Evolutionary conservation across 306 rosid genomes (phyloP).

Genomic region (Prunus padus): DNA sequence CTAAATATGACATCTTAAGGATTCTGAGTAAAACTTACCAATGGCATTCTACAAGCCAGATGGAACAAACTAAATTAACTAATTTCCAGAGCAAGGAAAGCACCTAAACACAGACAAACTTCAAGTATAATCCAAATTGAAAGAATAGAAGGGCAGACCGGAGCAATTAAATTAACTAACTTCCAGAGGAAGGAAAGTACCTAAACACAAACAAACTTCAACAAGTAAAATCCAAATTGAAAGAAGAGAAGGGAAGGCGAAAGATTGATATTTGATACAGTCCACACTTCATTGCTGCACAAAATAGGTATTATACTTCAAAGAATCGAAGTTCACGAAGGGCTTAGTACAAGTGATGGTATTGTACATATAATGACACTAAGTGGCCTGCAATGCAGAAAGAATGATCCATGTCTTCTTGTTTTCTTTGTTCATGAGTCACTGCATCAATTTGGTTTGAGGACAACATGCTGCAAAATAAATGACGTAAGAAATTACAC

Average conservation of each 20-base stretch:
- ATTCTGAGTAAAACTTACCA: not conserved
- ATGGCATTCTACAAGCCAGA: not conserved
- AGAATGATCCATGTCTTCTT: conserved; percentile 12
- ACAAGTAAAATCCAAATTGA: not conserved
- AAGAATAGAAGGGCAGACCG: not conserved
- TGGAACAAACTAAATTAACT: not conserved
- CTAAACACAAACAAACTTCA: not conserved
- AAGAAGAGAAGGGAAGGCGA: not conserved
- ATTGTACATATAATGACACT: not conserved
- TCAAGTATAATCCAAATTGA: not conserved
- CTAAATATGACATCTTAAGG: not conserved
- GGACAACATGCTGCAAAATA: conserved; percentile 76
- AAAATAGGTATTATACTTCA: not conserved
- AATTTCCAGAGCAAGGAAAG: not conserved
- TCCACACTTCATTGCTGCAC: not conserved
- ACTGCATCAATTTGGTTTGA: conserved; percentile 42
- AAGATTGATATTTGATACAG: not conserved
- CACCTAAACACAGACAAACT: not conserved
- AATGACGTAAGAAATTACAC: conserved; percentile 5
- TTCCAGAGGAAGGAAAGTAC: not conserved
- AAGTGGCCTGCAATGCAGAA: conserved; percentile 1
- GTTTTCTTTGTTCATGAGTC: conserved; percentile 25
- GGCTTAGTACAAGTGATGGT: not conserved
- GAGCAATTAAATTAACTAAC: not conserved
- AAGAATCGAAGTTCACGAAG: not conserved